Conservation (phyloP, 2,329 filamentous ascomycete species). For the Pseudogymnoascus sp. region DNA sequence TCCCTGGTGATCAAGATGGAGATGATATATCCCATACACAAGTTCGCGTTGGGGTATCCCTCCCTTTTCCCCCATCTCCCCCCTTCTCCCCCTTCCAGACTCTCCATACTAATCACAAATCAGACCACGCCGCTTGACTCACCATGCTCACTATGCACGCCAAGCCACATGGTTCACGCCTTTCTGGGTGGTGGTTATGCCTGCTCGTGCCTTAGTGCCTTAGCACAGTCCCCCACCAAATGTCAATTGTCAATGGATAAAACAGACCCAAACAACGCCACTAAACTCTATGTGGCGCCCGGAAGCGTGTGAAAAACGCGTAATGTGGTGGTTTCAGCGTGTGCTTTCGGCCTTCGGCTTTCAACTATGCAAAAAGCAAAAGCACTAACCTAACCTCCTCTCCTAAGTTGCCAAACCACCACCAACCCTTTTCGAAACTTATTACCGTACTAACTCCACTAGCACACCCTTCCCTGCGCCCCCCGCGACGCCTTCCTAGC, state of each 20-base stretch:
- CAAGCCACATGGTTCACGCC: neutral
- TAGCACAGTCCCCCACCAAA: neutral
- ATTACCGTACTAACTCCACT: neutral
- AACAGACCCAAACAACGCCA: neutral
- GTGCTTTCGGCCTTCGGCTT: neutral
- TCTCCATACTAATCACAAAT: slow-evolving; percentile 5
- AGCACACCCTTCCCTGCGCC: neutral
- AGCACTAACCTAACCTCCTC: neutral
- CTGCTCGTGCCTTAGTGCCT: neutral
- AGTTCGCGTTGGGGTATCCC: neutral
- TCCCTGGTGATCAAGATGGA: neutral
- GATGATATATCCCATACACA: slow-evolving; percentile 2
- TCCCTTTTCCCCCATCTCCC: neutral
- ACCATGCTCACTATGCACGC: neutral
- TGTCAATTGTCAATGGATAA: neutral
- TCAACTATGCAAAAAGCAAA: neutral
- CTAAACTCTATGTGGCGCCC: neutral
- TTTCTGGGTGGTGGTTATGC: neutral
- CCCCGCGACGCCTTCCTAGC: neutral
- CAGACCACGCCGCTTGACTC: neutral
- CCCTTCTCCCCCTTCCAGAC: neutral
- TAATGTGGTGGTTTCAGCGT: neutral
- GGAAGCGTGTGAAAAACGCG: neutral
- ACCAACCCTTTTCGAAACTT: neutral
- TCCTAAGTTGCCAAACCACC: neutral